Evolutionary conservation across 441 rosid genomes (phyloP).

Genomic region (Raphanus hybrid): DNA sequence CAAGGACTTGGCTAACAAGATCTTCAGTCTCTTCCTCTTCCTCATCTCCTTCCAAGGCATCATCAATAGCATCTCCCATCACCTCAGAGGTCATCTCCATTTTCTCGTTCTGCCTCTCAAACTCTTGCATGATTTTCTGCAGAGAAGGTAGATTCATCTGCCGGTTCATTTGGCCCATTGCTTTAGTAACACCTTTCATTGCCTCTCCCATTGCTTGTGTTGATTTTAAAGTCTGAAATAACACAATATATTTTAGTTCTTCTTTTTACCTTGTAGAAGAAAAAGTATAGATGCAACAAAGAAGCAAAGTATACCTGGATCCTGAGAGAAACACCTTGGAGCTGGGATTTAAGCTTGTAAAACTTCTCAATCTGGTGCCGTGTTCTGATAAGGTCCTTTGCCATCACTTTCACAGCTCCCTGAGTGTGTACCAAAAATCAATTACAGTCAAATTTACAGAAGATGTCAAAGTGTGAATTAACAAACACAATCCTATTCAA

Average conservation of each 20-base stretch:
- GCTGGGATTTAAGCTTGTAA: slow-evolving; percentile 88
- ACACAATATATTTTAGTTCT: not conserved
- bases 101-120: slow-evolving; percentile 90
- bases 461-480: not conserved
- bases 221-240: slow-evolving; percentile 80
- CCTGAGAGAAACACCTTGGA: slow-evolving; percentile 92
- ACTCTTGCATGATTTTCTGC: slow-evolving; percentile 74
- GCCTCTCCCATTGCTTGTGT: slow-evolving; percentile 99
- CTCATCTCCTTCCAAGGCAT: slow-evolving; percentile 95
- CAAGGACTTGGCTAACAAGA: slow-evolving; percentile 89
- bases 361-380: slow-evolving; percentile 91
- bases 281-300: not conserved
- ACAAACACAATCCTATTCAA: not conserved
- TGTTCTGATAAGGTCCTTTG: slow-evolving; percentile 92
- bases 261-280: too few relatives aligned
- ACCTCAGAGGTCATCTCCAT: slow-evolving; percentile 94
- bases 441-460: not conserved
- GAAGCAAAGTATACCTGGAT: slow-evolving; percentile 65
- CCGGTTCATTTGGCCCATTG: slow-evolving; percentile 90
- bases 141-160: slow-evolving; percentile 12
- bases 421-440: slow-evolving; percentile 34
- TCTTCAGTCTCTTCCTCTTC: slow-evolving; percentile 99
- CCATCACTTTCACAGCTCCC: slow-evolving; percentile 99
- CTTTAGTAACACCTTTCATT: slow-evolving; percentile 96
- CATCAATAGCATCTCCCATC: slow-evolving; percentile 95